Base-by-base conservation (phyloP, 2,329 filamentous ascomycete species). In the Xylariaceae sp. region DNA sequence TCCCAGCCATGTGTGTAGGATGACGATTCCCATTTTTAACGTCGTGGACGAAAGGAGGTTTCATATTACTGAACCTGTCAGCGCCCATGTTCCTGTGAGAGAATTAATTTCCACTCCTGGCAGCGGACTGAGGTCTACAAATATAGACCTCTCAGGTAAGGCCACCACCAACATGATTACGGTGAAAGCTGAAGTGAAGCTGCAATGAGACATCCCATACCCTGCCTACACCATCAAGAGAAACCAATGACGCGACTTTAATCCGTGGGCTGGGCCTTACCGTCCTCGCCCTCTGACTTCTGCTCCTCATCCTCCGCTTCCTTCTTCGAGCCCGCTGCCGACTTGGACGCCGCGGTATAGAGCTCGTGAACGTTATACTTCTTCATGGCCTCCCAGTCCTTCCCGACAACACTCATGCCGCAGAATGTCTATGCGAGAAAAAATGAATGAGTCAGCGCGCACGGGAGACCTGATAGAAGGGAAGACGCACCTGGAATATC, bases 291-390 rank as follows among this genome's bases (percentile, higher is more conserved):
- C 36, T 49, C 41, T 22, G 47, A 18, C 12, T 48, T 48, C 21
- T 48, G 13, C n/a, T 18, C 49, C 16, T 16, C 42, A 10, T 7
- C 46, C 7, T 40, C 39, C 16, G n/a, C 26, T 16, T 5, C 1
- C 41, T 56, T 48, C 30, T 53, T 39, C 8, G 34, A 29, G 51
- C 57, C 59, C 26, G 51, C 55, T 22, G 57, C 57, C 44, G 42
- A 45, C 49, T 71, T 70, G 48, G 58, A 41, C 1, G 67, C 68
- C 29, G 68, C 59, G 53, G 75, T 75, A 67, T 87, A 88, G 21
- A 92, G 79, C 69, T 90, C 88, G 53, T 86, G 83, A 37, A 95
- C 71, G 68, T 94, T 94, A 72, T 85, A 92, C 61, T 83, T 81
- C 72, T 89, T 92, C 56, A 92, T 75, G 44, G 76, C 75, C 47